Evolutionary conservation across 108 stramenopile genomes (phyloP), one percentile per base, ranked within the genome.

Genomic region (Pseudonitzschia multiseries): DNA sequence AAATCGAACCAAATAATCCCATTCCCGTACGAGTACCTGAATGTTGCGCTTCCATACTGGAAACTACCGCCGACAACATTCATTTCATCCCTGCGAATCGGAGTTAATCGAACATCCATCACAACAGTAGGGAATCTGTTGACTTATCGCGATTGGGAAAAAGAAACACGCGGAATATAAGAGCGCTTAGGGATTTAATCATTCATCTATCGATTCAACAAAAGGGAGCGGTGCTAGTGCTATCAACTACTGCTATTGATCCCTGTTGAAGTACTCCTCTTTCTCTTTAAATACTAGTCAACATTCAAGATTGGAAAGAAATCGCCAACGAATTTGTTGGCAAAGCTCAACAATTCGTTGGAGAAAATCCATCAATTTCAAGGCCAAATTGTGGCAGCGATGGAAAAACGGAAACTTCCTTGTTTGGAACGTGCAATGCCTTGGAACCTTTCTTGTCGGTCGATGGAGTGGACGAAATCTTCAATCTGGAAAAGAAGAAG

Each of bases 391-490:
- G 20, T 17, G 50, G 54, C 22, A 24, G 54, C n/a, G 10, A 56
- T 10, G 24, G 24, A 2, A 22, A 56, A 14, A 48, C 9, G 57
- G 57, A 22, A 15, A 62, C 14, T 40, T 40, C 12, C 33, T 20
- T 40, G 36, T 62, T 75, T 21, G 56, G 66, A 52, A 33, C 75
- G 17, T 69, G 75, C 26, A 61, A 69, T 14, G 69, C 31, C n/a
- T 43, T 70, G 48, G 77, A 78, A 67, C 71, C 70, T 12, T 62
- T 33, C 20, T 78, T 78, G 21, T 71, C 77, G 8, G 62, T 43
- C 9, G 69, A 71, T 12, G 69, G 69, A 9, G 76, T 65, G 31
- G 74, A 75, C 20, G 74, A 75, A 14, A 53, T 78, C 18, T 76
- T 68, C 28, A 71, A 78, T 13, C 32, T 52, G 4, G 29, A 46